Evolutionary conservation across 352 stramenopile species (phyloP), one percentile per base, ranked within the genome.

Genomic region (Elongisporangium prolatum): DNA sequence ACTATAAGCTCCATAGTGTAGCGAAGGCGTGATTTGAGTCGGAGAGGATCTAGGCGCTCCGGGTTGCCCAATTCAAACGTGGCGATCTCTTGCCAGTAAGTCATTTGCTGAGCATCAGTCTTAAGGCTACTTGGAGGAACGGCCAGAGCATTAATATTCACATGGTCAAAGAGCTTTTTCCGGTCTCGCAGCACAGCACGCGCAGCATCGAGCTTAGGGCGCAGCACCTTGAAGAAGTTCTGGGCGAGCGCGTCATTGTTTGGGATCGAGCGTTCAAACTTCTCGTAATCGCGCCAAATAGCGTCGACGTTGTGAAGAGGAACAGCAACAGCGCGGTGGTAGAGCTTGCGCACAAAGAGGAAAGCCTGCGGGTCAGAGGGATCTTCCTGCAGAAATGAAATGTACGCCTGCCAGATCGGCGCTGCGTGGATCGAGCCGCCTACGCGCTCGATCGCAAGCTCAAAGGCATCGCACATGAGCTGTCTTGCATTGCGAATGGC

Each of bases 171-270:
- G 3, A 96, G 68, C 54, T 90, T 90, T 72, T 94, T 96, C 44
- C 86, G 81, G 61, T 96, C 84, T 60, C 81, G 72, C 47, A 94
- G 61, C 48, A 96, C 86, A 1, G 84, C 82, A 10, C 84, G 80
- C 21, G 85, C 72, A 1, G 84, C 77, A 54, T 96, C 86, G 60
- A 96, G 89, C 54, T 93, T 93, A 4, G 77, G 83, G 17, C 86
- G 69, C 37, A 96, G 91, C 4, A 91, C 80, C 61, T 96, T 96
- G 66, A 96, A 94, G 50, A 94, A 92, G 63, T 94, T 96, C 38
- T 87, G 77, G 21, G 83, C 81, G 3, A 96, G 69, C 14, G 77
- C 80, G 13, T 96, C 86, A 63, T 96, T 96, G 57, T 96, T 96
- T 2, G 86, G 86, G 48, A 96, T 96, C 38, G 77, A 69, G 18